A percentile compares a stretch with the other conserved stretches of the same genome.
These are phyloP conservation scores for Xylaria sp. DNA, from an alignment of 2,329 filamentous ascomycete species.

Conservation along the genomic window DNA sequence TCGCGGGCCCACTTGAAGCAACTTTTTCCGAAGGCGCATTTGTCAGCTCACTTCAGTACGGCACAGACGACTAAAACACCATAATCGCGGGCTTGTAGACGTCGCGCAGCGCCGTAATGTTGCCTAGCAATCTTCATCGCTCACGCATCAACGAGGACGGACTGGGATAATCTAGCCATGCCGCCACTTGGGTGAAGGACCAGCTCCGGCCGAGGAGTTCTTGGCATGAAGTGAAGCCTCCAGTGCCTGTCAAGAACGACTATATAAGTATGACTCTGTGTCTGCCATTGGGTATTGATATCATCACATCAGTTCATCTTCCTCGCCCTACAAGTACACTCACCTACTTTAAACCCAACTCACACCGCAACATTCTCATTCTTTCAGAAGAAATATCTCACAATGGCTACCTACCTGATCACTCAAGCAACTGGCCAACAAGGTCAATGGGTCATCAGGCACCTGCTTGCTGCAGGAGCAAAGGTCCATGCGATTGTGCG, in stretches of 20 bases:
- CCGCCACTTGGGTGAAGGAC: background rate
- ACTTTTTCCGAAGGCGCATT: conserved; percentile 37
- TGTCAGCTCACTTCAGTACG: conserved; percentile 24
- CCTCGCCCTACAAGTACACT: background rate
- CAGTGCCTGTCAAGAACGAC: background rate
- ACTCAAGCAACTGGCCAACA: conserved; percentile 53
- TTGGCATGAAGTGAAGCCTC: background rate
- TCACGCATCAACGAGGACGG: background rate
- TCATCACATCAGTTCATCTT: conserved; percentile 7
- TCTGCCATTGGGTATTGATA: background rate
- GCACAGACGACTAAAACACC: background rate
- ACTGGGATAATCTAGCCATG: background rate
- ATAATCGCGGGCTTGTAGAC: background rate
- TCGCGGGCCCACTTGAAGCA: conserved; percentile 35
- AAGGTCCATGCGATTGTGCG: conserved; percentile 54
- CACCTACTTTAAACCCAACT: background rate
- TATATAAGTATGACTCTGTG: conserved; percentile 24
- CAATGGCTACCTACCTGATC: conserved; percentile 51
- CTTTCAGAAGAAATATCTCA: background rate
- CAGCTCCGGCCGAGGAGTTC: background rate
- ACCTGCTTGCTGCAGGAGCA: conserved; percentile 51
- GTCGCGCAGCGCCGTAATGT: background rate
- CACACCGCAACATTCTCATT: background rate
- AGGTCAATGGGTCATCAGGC: conserved; percentile 46
- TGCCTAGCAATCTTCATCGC: background rate